phyloP scores from a whole-genome alignment of 2,329 filamentous ascomycete species.

The Hymenoscyphus linearis region DNA sequence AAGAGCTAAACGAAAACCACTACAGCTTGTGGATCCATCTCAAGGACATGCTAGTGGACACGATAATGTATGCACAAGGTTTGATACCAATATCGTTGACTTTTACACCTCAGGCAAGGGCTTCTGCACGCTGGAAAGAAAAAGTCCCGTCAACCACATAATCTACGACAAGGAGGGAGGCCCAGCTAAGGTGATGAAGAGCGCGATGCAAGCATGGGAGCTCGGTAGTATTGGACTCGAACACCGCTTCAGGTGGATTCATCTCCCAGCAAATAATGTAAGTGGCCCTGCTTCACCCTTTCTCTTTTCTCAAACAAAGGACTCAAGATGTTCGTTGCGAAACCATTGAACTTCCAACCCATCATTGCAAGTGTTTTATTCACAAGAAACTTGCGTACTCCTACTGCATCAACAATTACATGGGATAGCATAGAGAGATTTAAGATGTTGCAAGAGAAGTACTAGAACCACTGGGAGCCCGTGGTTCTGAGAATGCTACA shows the following conservation, averaged over 20 bases:
- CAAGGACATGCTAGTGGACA: not conserved
- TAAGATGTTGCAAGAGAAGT: too few relatives aligned
- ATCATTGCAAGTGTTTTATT: too few relatives aligned
- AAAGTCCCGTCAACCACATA: not conserved
- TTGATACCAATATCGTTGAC: slow-evolving; percentile 2
- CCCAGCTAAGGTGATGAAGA: not conserved
- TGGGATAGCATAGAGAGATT: too few relatives aligned
- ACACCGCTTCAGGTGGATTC: slow-evolving; percentile 1
- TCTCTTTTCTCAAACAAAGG: not conserved
- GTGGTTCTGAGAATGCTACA: too few relatives aligned
- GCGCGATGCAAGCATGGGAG: not conserved
- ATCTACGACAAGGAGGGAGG: not conserved
- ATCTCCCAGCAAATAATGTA: slow-evolving; percentile 3
- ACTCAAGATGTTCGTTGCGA: too few relatives aligned
- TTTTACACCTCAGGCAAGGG: not conserved
- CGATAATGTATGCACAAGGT: not conserved
- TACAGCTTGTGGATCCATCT: not conserved
- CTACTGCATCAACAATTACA: too few relatives aligned
- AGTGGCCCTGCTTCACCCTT: not conserved
- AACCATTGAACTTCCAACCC: too few relatives aligned
- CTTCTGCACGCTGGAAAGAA: slow-evolving; percentile 1
- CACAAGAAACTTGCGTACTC: too few relatives aligned
- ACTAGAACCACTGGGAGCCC: too few relatives aligned
- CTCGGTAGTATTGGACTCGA: not conserved
- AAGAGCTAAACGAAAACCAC: not conserved